Conservation (phyloP, 2,329 filamentous ascomycete genomes). For the Teratosphaeria zuluensis region DNA sequence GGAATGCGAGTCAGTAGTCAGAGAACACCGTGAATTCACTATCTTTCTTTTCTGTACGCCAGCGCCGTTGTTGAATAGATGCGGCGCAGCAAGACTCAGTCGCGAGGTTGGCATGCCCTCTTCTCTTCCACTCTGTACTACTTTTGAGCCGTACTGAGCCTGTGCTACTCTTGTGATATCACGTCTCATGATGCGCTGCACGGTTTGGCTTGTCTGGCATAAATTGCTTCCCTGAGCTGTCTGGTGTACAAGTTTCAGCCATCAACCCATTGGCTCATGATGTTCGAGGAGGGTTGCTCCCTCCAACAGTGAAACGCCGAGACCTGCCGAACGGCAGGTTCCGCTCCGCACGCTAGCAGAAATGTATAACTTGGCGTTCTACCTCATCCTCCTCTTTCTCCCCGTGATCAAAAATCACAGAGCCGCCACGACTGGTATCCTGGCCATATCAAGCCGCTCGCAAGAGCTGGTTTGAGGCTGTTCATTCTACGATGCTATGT, state of each 20-base stretch:
- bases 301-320: not conserved
- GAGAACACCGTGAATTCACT: not conserved
- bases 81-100: not conserved
- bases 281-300: not conserved
- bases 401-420: slow-evolving; percentile 51
- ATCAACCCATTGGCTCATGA: not conserved
- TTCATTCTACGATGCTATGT: slow-evolving; percentile 49
- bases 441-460: slow-evolving; percentile 25
- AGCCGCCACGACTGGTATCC: slow-evolving; percentile 61
- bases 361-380: slow-evolving; percentile 4
- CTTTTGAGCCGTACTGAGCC: not conserved
- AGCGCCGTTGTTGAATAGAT: not conserved
- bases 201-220: not conserved
- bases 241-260: not conserved
- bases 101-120: not conserved
- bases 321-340: not conserved
- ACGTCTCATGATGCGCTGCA: not conserved
- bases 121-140: not conserved
- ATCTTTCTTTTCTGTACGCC: not conserved
- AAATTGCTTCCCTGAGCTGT: not conserved
- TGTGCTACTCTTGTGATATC: not conserved
- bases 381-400: slow-evolving; percentile 27
- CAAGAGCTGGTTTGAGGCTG: slow-evolving; percentile 5
- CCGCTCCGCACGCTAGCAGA: not conserved
- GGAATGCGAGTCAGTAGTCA: not conserved